phyloP scores from a whole-genome alignment of 345 rosid genomes.

The Brassica juncea region DNA sequence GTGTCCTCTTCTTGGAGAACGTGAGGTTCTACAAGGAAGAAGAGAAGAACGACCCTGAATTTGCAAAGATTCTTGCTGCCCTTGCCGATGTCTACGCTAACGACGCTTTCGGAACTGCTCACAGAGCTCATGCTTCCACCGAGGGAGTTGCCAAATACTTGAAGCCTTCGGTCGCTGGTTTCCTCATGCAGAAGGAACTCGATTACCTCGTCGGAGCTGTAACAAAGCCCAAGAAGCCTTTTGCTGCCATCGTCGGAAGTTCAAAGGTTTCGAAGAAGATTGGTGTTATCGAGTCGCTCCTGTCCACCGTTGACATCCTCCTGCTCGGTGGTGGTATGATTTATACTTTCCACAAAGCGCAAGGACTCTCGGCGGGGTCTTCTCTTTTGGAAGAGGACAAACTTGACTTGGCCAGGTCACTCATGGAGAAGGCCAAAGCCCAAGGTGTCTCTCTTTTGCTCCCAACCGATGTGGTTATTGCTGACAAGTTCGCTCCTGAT shows the following conservation, averaged over 20 bases:
- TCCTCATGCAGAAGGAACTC: constrained; percentile 95
- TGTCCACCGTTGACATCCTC: constrained; percentile 68
- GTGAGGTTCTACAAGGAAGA: constrained; percentile 93
- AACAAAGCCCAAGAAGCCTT: constrained; percentile 85
- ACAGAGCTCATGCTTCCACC: constrained; percentile 96
- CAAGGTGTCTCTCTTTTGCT: constrained; percentile 78
- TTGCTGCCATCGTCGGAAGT: constrained; percentile 97
- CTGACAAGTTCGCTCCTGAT: constrained; percentile 89
- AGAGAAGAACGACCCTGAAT: constrained; percentile 91
- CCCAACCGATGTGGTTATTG: constrained; percentile 82
- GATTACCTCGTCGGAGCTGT: constrained; percentile 96
- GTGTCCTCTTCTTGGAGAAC: constrained; percentile 87
- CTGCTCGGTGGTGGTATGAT: constrained; percentile 95
- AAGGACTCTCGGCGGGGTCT: constrained; percentile 75
- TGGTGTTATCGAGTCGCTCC: constrained; percentile 88
- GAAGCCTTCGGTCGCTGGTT: constrained; percentile 97
- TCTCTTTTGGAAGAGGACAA: constrained; percentile 88
- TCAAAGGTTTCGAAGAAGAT: constrained; percentile 91
- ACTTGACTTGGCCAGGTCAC: constrained; percentile 72
- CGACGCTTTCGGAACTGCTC: constrained; percentile 97
- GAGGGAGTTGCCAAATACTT: constrained; percentile 86
- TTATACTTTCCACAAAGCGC: constrained; percentile 81
- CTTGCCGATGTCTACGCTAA: constrained; percentile 87
- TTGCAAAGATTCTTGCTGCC: constrained; percentile 90
- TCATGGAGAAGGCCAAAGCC: constrained; percentile 75